Conservation (phyloP, 2,329 filamentous ascomycete genomes). For the Dichotomopilus funicola region DNA sequence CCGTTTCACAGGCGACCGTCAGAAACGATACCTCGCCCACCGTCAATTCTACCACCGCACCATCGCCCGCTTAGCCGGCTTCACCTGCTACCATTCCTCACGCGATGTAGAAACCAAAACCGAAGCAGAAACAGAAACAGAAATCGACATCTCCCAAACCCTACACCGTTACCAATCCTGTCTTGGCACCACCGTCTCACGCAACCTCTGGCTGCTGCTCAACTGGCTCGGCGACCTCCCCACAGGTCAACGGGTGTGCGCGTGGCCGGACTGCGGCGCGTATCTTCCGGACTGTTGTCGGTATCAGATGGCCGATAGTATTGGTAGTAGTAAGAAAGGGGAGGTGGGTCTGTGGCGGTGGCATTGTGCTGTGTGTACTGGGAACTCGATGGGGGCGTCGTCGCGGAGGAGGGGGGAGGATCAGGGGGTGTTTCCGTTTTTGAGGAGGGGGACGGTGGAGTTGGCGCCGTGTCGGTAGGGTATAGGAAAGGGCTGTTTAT, state of each 20-base stretch:
- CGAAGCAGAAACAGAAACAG: neutral
- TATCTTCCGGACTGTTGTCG: slow-evolving; percentile 10
- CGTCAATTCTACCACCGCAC: too few relatives aligned
- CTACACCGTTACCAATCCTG: slow-evolving; percentile 7
- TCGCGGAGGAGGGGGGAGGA: too few relatives aligned
- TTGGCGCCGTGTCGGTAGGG: slow-evolving; percentile 8
- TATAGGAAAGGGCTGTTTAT: too few relatives aligned
- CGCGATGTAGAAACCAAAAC: too few relatives aligned
- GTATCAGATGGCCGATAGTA: neutral
- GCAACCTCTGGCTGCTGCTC: slow-evolving; percentile 7
- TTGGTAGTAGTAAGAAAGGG: too few relatives aligned
- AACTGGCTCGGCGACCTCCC: slow-evolving; percentile 4
- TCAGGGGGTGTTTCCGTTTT: slow-evolving; percentile 5
- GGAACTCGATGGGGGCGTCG: slow-evolving; percentile 6
- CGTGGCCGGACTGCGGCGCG: slow-evolving; percentile 14
- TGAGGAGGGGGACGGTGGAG: neutral
- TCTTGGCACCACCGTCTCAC: neutral
- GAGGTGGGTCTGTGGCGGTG: neutral
- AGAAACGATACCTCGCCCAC: too few relatives aligned
- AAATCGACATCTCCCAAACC: too few relatives aligned
- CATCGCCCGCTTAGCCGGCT: neutral
- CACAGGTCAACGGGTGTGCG: slow-evolving; percentile 3
- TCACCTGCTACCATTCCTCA: slow-evolving; percentile 4
- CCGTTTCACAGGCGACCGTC: neutral
- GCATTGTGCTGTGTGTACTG: slow-evolving; percentile 8